A percentile compares a stretch with the other conserved stretches of the same genome.
Evolutionary conservation across 2,329 filamentous ascomycete species (phyloP).

Genomic region (Xylariaceae sp.): DNA sequence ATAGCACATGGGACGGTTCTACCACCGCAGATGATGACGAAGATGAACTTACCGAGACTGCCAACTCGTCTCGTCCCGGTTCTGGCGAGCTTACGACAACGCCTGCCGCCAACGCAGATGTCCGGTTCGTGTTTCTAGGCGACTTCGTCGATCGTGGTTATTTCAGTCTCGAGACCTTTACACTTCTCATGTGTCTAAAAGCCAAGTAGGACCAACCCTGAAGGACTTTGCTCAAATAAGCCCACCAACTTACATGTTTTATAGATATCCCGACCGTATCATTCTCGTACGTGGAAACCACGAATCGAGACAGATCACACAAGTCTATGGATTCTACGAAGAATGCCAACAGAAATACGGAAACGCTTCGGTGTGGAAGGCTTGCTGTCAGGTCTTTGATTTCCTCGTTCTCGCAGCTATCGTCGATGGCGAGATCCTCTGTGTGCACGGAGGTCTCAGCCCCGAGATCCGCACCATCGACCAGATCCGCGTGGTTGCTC

Average conservation of each 20-base stretch:
- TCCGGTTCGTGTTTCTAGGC: slow-evolving; percentile 61
- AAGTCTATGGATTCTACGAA: slow-evolving; percentile 98
- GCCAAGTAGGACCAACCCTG: slow-evolving; percentile 46
- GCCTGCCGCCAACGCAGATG: slow-evolving; percentile 39
- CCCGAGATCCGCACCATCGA: slow-evolving; percentile 95
- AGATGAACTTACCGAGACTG: slow-evolving; percentile 40
- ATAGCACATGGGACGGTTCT: slow-evolving; percentile 46
- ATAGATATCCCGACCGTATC: slow-evolving; percentile 87
- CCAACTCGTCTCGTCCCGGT: slow-evolving; percentile 31
- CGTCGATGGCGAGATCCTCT: slow-evolving; percentile 97
- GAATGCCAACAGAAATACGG: slow-evolving; percentile 98
- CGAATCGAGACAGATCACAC: slow-evolving; percentile 94
- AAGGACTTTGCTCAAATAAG: not conserved
- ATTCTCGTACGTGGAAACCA: slow-evolving; percentile 97
- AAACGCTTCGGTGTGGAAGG: slow-evolving; percentile 99
- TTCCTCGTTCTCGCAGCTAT: slow-evolving; percentile 95
- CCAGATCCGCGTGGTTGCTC: slow-evolving; percentile 97
- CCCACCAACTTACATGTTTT: slow-evolving; percentile 32
- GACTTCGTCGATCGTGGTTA: slow-evolving; percentile 98
- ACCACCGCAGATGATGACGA: slow-evolving; percentile 46
- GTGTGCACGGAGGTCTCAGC: slow-evolving; percentile 87
- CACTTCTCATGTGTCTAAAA: slow-evolving; percentile 92
- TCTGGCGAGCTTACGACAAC: slow-evolving; percentile 19
- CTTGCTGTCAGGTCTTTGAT: slow-evolving; percentile 99
- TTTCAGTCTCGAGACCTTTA: slow-evolving; percentile 97